These are phyloP conservation scores for Dipteronia sinensis DNA, from an alignment of 345 rosid genomes.

Conservation along the genomic window DNA sequence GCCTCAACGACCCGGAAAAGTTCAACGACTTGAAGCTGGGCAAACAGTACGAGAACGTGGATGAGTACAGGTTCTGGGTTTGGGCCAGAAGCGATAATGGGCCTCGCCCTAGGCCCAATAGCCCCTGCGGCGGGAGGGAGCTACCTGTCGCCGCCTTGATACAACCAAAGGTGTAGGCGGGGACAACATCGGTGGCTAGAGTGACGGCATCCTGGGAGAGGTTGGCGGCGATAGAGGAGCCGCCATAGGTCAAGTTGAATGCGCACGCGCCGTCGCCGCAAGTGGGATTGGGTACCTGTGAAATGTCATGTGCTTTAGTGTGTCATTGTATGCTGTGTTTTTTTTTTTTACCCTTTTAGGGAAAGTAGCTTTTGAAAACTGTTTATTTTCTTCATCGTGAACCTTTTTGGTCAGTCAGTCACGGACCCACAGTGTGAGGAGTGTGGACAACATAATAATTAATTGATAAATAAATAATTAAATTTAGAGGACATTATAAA, in stretches of 20 bases:
- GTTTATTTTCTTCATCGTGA: constrained; percentile 6
- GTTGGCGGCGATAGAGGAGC: constrained; percentile 66
- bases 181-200: constrained; percentile 59
- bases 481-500: no score
- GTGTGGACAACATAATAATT: background rate
- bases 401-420: background rate
- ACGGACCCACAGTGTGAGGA: background rate
- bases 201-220: constrained; percentile 67
- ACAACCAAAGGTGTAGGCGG: constrained; percentile 83
- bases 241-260: constrained; percentile 83
- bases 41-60: constrained; percentile 90
- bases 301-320: constrained; percentile 12
- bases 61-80: constrained; percentile 62
- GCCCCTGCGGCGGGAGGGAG: constrained; percentile 84
- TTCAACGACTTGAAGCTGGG: constrained; percentile 71
- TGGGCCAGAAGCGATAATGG: constrained; percentile 80
- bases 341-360: no score
- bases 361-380: no score
- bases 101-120: constrained; percentile 86
- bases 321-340: no score
- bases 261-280: constrained; percentile 65
- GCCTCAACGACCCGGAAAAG: constrained; percentile 85
- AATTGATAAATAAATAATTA: no score
- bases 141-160: constrained; percentile 63
- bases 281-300: constrained; percentile 71